Conservation (phyloP, 345 rosid species). For the Eutrema yunnanense region DNA sequence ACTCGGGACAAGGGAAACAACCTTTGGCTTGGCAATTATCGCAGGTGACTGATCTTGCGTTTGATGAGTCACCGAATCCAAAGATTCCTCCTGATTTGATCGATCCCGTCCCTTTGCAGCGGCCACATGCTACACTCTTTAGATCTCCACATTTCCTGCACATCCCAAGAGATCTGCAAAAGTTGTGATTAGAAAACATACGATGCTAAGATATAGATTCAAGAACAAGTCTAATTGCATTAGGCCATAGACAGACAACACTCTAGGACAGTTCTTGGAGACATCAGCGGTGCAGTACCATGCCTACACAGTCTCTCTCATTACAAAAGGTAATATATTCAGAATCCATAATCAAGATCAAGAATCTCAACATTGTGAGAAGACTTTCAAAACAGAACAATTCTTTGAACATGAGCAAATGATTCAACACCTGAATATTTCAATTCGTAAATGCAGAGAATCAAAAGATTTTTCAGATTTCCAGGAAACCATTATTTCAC, state of each 20-base stretch:
- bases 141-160: constrained; percentile 83
- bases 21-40: constrained; percentile 62
- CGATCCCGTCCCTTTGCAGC: constrained; percentile 68
- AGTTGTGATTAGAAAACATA: not conserved
- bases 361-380: not conserved
- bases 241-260: not conserved
- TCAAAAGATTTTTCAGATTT: not conserved
- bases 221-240: not conserved
- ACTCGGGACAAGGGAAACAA: constrained; percentile 65
- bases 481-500: not conserved
- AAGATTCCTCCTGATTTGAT: constrained; percentile 50
- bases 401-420: not conserved
- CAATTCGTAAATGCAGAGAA: not conserved
- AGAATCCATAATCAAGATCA: not conserved
- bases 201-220: not conserved
- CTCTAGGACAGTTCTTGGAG: not conserved
- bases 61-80: constrained; percentile 33
- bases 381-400: not conserved
- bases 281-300: not conserved
- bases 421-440: not conserved
- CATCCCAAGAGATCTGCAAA: constrained; percentile 73
- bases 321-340: not conserved
- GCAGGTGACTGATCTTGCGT: constrained; percentile 35
- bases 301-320: not conserved
- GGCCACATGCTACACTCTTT: constrained; percentile 65